Evolutionary conservation across 163 green algal genomes (phyloP).

Genomic region (Trebouxiophyceae sp.): DNA sequence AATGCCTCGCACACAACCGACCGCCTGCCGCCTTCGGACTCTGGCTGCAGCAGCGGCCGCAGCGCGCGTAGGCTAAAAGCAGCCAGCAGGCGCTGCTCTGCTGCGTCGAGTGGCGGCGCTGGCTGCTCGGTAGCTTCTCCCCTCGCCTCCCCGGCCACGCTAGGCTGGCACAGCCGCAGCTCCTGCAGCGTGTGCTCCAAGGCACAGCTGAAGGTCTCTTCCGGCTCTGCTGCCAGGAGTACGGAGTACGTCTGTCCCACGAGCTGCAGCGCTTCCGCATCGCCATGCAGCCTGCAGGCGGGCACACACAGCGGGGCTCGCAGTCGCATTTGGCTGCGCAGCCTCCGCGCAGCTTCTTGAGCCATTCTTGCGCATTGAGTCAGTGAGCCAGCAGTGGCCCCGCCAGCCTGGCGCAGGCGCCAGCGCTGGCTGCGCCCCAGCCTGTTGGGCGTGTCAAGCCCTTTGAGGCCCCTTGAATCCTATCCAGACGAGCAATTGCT

Average conservation of each 20-base stretch:
- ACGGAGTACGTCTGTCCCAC: background rate
- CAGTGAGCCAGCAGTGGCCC: background rate
- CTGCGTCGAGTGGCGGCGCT: background rate
- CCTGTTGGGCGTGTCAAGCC: too few species aligned
- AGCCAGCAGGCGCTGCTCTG: background rate
- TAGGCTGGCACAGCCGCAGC: background rate
- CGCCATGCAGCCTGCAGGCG: background rate
- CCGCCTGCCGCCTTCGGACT: too few species aligned
- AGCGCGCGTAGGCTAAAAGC: background rate
- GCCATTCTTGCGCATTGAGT: background rate
- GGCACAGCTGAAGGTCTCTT: slow-evolving; percentile 5
- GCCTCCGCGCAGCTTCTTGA: too few species aligned
- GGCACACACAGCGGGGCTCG: background rate
- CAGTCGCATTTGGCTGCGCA: too few species aligned
- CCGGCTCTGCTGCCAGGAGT: background rate
- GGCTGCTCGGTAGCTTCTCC: background rate
- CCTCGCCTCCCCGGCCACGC: background rate
- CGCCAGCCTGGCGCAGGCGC: background rate
- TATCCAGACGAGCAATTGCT: too few species aligned
- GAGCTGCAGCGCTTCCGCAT: background rate
- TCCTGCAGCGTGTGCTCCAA: too few species aligned
- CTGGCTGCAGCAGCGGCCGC: too few species aligned
- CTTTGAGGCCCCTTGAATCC: too few species aligned
- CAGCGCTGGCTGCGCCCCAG: background rate
- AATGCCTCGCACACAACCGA: too few species aligned